Conservation (phyloP, 2,329 filamentous ascomycete species). For the Sordariomycetes sp. region DNA sequence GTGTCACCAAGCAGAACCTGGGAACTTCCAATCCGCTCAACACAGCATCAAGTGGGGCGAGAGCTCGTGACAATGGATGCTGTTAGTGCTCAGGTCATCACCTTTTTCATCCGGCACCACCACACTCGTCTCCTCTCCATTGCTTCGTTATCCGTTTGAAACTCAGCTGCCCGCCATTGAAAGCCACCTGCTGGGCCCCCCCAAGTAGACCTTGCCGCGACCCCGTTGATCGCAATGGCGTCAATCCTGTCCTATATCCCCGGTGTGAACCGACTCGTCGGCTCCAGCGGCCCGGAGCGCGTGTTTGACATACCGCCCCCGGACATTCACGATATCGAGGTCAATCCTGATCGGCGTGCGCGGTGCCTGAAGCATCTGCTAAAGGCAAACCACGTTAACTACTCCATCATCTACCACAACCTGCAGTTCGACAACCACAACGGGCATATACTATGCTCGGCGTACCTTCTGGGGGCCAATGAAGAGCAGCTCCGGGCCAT, state of each 20-base stretch:
- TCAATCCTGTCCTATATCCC: slow-evolving; percentile 4
- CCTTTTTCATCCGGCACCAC: not conserved
- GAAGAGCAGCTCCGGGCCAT: slow-evolving; percentile 64
- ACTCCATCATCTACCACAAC: slow-evolving; percentile 71
- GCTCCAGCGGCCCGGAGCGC: not conserved
- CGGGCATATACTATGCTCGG: slow-evolving; percentile 71
- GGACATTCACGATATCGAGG: slow-evolving; percentile 70
- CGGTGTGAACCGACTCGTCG: not conserved
- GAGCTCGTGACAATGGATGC: not conserved
- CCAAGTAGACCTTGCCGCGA: not conserved
- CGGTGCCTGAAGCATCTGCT: slow-evolving; percentile 83
- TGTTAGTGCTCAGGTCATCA: not conserved
- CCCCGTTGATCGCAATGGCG: not conserved
- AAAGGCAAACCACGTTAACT: slow-evolving; percentile 83
- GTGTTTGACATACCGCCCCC: slow-evolving; percentile 51
- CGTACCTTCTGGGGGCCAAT: slow-evolving; percentile 74
- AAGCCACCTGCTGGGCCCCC: not conserved
- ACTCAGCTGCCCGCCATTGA: not conserved
- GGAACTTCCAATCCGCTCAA: not conserved
- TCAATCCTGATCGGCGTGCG: slow-evolving; percentile 64
- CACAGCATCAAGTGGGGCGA: not conserved
- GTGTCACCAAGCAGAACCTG: not conserved
- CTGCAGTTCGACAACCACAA: slow-evolving; percentile 73
- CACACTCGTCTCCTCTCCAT: not conserved
- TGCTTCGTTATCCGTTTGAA: not conserved